Evolutionary conservation across 345 rosid genomes (phyloP).

Genomic region (Linum tenue): DNA sequence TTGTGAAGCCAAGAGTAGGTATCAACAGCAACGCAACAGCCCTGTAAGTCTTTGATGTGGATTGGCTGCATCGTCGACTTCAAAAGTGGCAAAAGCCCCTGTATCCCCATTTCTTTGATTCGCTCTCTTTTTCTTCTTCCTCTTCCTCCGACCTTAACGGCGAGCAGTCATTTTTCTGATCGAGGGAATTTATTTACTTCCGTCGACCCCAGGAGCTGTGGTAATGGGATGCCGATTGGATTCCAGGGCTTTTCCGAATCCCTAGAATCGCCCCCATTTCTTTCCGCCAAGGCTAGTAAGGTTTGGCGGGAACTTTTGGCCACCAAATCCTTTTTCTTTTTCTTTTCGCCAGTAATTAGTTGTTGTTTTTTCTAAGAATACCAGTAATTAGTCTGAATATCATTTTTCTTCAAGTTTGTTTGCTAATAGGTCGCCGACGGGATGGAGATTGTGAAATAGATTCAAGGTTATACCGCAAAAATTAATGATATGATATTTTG

Average conservation of each 20-base stretch:
- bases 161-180: background rate
- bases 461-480: too few species aligned
- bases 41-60: slow-evolving; percentile 67
- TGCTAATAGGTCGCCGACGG: too few species aligned
- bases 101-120: slow-evolving; percentile 48
- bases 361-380: too few species aligned
- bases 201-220: background rate
- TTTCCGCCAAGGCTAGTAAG: background rate
- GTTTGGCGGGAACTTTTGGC: background rate
- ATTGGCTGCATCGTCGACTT: slow-evolving; percentile 74
- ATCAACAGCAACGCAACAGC: slow-evolving; percentile 75
- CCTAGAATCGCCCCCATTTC: background rate
- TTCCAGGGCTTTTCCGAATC: background rate
- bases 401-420: too few species aligned
- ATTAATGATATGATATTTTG: too few species aligned
- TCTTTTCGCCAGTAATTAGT: background rate
- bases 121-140: too few species aligned
- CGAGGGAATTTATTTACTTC: background rate
- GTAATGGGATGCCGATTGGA: background rate
- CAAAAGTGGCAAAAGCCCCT: slow-evolving; percentile 76
- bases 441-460: too few species aligned
- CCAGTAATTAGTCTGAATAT: too few species aligned
- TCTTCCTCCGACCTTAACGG: background rate
- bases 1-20: slow-evolving; percentile 94
- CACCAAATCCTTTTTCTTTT: too few species aligned